Conservation (phyloP, 257 asterid species). For the Rubia yunnanensis region DNA sequence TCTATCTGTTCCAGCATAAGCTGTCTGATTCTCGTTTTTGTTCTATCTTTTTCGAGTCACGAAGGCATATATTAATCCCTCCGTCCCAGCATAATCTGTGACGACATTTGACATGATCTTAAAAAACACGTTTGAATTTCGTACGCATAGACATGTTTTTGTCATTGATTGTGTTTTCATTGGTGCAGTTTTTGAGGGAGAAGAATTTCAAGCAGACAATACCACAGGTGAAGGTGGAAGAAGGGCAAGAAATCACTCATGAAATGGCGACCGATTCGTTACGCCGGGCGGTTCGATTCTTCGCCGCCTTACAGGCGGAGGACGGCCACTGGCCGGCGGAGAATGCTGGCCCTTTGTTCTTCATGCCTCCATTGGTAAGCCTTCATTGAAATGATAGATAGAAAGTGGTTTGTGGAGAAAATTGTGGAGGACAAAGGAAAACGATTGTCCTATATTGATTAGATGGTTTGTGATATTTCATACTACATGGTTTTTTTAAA, state of each 20-base stretch:
- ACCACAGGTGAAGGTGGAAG: constrained; percentile 59
- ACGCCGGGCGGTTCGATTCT: constrained; percentile 57
- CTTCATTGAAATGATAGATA: neutral
- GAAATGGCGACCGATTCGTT: constrained; percentile 49
- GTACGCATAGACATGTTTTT: too few species aligned
- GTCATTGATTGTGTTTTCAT: neutral
- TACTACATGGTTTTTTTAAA: too few species aligned
- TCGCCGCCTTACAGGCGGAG: constrained; percentile 68
- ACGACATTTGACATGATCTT: too few species aligned
- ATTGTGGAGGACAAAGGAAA: neutral
- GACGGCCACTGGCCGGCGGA: constrained; percentile 96
- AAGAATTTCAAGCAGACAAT: constrained; percentile 61
- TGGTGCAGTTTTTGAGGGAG: constrained; percentile 51
- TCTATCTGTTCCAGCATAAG: too few species aligned
- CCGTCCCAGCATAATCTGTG: too few species aligned
- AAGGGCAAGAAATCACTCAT: constrained; percentile 54
- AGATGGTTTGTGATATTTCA: too few species aligned
- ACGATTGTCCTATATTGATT: neutral
- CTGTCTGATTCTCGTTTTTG: too few species aligned
- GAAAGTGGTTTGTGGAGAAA: neutral
- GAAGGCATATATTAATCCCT: too few species aligned
- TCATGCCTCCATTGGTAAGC: constrained; percentile 74
- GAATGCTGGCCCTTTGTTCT: constrained; percentile 75
- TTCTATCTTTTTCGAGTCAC: too few species aligned
- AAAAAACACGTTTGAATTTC: too few species aligned